Conservation (phyloP, 2,329 filamentous ascomycete species). For the Orbilia brochopaga region DNA sequence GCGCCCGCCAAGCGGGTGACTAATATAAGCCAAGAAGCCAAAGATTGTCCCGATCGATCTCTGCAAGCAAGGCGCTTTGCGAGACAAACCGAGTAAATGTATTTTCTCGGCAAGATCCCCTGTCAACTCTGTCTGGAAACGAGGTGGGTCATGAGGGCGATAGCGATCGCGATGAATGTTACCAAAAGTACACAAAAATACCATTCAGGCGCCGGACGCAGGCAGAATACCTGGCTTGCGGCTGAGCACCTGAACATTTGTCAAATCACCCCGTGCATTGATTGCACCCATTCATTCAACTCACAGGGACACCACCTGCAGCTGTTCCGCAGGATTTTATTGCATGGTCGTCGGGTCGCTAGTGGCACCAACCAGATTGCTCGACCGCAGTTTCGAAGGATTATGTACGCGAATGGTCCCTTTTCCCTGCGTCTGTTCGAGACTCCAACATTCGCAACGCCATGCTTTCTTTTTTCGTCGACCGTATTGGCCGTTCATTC, state of each 20-base stretch:
- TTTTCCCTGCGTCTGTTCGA: slow-evolving; percentile 18
- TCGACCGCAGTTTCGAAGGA: slow-evolving; percentile 35
- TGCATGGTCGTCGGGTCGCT: slow-evolving; percentile 27
- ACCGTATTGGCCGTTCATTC: background rate
- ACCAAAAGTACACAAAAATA: slow-evolving; percentile 19
- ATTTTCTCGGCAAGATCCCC: background rate
- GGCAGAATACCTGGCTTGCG: slow-evolving; percentile 40
- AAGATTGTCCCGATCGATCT: too few species aligned
- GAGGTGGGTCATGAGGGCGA: background rate
- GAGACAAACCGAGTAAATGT: background rate
- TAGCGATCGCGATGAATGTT: slow-evolving; percentile 31
- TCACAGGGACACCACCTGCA: background rate
- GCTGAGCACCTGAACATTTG: slow-evolving; percentile 50
- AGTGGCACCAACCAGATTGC: slow-evolving; percentile 40
- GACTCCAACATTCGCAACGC: slow-evolving; percentile 7
- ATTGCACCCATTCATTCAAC: background rate
- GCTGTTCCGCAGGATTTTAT: slow-evolving; percentile 30
- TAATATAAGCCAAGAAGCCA: too few species aligned
- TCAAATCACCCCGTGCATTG: slow-evolving; percentile 35
- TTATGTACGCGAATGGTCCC: slow-evolving; percentile 20
- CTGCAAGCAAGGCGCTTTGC: too few species aligned
- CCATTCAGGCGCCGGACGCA: slow-evolving; percentile 24
- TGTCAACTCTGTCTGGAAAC: background rate
- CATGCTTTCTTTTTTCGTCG: slow-evolving; percentile 30
- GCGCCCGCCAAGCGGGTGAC: too few species aligned